Evolutionary conservation across 768 basidiomycete genomes (phyloP).

Genomic region (Candolleomyces eurysporus): DNA sequence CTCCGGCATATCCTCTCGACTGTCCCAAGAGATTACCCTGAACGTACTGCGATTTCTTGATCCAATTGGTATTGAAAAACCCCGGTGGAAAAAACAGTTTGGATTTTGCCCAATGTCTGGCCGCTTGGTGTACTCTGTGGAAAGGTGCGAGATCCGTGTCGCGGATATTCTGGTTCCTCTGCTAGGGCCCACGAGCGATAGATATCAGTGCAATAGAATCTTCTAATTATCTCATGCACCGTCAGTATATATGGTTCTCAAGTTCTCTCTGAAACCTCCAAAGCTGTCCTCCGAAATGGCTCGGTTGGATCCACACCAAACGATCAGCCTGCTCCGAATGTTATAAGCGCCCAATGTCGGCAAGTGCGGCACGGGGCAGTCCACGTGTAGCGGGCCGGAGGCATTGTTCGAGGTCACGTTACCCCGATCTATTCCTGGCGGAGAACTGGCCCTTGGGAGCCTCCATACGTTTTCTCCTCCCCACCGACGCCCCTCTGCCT

Average conservation of each 20-base stretch:
- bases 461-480: not conserved
- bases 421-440: slow-evolving; percentile 1
- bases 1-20: too few relatives aligned
- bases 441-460: not conserved
- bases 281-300: too few relatives aligned
- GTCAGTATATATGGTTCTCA: too few relatives aligned
- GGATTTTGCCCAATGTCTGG: slow-evolving; percentile 3
- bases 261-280: too few relatives aligned
- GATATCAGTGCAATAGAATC: too few relatives aligned
- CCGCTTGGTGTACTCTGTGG: not conserved
- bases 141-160: not conserved
- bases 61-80: not conserved
- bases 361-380: not conserved
- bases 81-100: not conserved
- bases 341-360: too few relatives aligned
- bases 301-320: too few relatives aligned
- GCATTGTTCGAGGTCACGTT: not conserved
- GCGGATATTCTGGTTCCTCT: not conserved
- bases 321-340: too few relatives aligned
- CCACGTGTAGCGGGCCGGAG: not conserved
- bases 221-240: too few relatives aligned
- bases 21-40: too few relatives aligned
- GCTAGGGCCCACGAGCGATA: not conserved
- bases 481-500: not conserved
- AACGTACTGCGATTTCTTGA: too few relatives aligned